Conservation (phyloP, 2,329 filamentous ascomycete species). For the Thielaviopsis euricoi region DNA sequence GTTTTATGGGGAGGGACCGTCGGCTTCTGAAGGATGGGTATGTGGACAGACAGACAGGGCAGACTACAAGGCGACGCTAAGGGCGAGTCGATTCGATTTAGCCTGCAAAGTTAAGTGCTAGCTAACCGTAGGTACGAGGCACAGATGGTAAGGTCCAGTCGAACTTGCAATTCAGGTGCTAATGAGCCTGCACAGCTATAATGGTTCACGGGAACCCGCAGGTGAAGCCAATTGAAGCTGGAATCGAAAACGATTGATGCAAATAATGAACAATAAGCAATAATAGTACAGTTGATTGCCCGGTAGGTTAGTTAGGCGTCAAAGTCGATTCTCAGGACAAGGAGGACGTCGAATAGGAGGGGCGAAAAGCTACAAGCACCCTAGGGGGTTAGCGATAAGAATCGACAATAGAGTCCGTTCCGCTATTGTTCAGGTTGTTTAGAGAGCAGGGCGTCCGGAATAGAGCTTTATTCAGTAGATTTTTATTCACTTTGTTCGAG, state of each 20-base stretch:
- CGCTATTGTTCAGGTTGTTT: background rate
- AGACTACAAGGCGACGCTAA: background rate
- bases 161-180: background rate
- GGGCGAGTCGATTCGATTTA: no score
- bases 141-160: background rate
- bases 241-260: background rate
- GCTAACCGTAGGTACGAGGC: no score
- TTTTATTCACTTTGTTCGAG: no score
- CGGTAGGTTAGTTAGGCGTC: background rate
- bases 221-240: background rate
- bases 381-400: background rate
- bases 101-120: background rate
- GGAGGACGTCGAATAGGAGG: background rate
- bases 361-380: background rate
- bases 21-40: background rate
- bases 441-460: background rate
- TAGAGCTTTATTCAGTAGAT: background rate
- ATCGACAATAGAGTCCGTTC: background rate
- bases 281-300: background rate
- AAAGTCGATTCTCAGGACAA: background rate
- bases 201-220: background rate
- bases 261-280: background rate
- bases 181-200: background rate
- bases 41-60: background rate
- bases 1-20: slow-evolving; percentile 5